Conservation (phyloP, 2,329 filamentous ascomycete genomes). For the Phyllosticta capitalensis region DNA sequence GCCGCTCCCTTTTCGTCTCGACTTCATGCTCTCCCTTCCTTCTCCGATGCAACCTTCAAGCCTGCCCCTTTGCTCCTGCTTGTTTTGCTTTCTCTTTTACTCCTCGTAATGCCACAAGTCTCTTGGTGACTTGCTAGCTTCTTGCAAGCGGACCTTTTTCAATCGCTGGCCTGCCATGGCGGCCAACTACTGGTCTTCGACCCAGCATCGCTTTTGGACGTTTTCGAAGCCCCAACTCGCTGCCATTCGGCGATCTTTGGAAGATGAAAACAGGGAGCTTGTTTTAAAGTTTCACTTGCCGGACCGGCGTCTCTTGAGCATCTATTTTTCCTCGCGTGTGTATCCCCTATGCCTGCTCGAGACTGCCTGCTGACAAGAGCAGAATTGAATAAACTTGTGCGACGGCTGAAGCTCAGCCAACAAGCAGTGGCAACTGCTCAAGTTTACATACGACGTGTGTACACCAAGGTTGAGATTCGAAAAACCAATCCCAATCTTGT, state of each 20-base stretch:
- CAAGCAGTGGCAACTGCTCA: conserved; percentile 92
- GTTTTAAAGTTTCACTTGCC: conserved; percentile 75
- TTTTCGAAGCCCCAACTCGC: conserved; percentile 76
- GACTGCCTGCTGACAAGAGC: conserved; percentile 1
- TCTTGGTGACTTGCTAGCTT: background rate
- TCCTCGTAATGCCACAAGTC: background rate
- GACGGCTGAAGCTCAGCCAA: conserved; percentile 75
- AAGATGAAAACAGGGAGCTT: conserved; percentile 63
- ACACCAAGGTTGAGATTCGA: conserved; percentile 80
- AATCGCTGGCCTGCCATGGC: conserved; percentile 52
- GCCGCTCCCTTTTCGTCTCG: background rate
- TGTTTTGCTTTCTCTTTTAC: background rate
- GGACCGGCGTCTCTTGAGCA: conserved; percentile 70
- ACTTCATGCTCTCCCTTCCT: background rate
- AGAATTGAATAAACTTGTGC: conserved; percentile 77
- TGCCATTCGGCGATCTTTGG: conserved; percentile 64
- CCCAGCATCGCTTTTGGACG: conserved; percentile 82
- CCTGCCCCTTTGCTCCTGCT: background rate
- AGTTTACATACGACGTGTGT: conserved; percentile 90
- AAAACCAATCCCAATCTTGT: conserved; percentile 90
- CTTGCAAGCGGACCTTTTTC: background rate
- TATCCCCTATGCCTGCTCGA: background rate
- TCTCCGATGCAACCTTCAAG: background rate
- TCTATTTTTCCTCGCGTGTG: conserved; percentile 86
- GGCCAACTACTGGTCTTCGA: conserved; percentile 94